phyloP scores from a whole-genome alignment of 768 basidiomycete genomes.

The Neoboletus brunneissimus region DNA sequence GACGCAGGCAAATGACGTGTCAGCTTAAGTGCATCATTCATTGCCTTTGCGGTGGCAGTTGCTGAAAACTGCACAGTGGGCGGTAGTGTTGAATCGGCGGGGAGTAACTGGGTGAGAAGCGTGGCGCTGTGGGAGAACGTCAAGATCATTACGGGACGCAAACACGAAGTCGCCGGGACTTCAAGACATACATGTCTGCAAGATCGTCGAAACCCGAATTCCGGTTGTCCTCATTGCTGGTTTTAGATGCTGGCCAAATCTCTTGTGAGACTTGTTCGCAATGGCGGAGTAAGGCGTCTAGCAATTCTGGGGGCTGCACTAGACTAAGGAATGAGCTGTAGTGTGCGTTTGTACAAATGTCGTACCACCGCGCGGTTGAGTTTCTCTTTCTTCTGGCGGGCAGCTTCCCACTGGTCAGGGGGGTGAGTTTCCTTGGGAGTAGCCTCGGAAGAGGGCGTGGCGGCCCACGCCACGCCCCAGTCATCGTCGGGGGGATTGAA shows the following conservation, averaged over 20 bases:
- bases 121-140: constrained; percentile 35
- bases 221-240: constrained; percentile 34
- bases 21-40: constrained; percentile 58
- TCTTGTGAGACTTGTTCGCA: constrained; percentile 51
- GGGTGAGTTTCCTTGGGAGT: constrained; percentile 21
- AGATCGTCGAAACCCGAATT: constrained; percentile 45
- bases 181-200: constrained; percentile 55
- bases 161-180: background rate
- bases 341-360: constrained; percentile 11
- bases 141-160: constrained; percentile 6
- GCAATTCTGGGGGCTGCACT: constrained; percentile 63
- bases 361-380: constrained; percentile 66
- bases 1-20: constrained; percentile 58
- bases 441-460: constrained; percentile 12
- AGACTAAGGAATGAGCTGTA: constrained; percentile 17
- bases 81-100: constrained; percentile 50
- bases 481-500: constrained; percentile 15
- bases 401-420: constrained; percentile 67
- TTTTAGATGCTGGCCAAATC: constrained; percentile 45
- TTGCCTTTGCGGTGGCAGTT: constrained; percentile 55
- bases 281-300: constrained; percentile 53
- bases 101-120: constrained; percentile 44
- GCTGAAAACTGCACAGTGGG: constrained; percentile 48
- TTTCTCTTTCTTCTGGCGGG: constrained; percentile 54
- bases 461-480: constrained; percentile 45